Conservation (phyloP, 73 alveolate genomes). For the Uronychia setigera region DNA sequence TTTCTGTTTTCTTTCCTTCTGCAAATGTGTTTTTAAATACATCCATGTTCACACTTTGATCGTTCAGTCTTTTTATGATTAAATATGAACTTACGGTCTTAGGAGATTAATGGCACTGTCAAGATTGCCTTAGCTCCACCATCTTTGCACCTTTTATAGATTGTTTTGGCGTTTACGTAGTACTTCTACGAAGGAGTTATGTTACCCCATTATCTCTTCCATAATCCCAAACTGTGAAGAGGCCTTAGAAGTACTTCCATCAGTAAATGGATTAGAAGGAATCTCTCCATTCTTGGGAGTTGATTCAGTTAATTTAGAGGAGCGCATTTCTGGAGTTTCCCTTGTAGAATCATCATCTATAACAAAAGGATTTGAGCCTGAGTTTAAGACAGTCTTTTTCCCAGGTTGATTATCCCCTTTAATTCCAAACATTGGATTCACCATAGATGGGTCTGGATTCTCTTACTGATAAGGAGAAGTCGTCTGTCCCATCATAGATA, state of each 20-base stretch:
- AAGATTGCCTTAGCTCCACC: not conserved
- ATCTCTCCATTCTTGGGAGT: not conserved
- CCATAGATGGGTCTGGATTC: not conserved
- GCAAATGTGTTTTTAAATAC: not conserved
- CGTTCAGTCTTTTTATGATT: not conserved
- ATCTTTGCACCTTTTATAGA: not conserved
- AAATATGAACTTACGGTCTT: not conserved
- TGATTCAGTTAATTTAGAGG: constrained; percentile 11
- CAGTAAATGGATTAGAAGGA: constrained; percentile 1
- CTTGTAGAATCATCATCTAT: not conserved
- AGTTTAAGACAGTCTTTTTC: too few relatives aligned
- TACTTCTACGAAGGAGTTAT: not conserved
- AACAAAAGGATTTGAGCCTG: constrained; percentile 1
- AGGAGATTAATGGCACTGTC: not conserved
- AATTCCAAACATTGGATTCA: too few relatives aligned
- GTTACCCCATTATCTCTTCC: constrained; percentile 3
- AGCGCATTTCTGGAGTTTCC: constrained; percentile 2
- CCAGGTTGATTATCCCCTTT: too few relatives aligned
- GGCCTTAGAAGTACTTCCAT: not conserved
- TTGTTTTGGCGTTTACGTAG: not conserved
- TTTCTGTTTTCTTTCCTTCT: not conserved
- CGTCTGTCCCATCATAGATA: not conserved
- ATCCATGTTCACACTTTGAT: constrained; percentile 4
- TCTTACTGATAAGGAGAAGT: too few relatives aligned
- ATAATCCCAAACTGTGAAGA: not conserved